Evolutionary conservation across 1,284 basidiomycete species (phyloP).

Genomic region (Takashimella koratensis): DNA sequence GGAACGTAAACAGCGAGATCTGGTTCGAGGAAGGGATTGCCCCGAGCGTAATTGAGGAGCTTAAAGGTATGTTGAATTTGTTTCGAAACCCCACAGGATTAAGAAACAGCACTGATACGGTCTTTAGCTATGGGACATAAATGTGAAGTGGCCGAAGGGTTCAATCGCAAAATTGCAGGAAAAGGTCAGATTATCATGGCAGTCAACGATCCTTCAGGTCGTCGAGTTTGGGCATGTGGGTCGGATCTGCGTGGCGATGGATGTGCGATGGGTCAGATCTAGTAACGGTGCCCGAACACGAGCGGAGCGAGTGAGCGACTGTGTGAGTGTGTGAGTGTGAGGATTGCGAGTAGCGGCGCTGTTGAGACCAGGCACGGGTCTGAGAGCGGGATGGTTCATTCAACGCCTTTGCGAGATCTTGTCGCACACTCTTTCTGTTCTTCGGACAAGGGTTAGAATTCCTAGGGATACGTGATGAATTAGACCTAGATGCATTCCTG

Average conservation of each 20-base stretch:
- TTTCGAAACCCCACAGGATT: background rate
- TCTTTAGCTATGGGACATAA: conserved; percentile 77
- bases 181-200: conserved; percentile 86
- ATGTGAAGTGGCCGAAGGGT: conserved; percentile 61
- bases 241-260: conserved; percentile 84
- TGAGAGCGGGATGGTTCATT: too few relatives aligned
- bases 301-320: too few relatives aligned
- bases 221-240: conserved; percentile 78
- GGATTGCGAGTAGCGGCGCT: too few relatives aligned
- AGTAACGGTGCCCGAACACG: too few relatives aligned
- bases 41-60: conserved; percentile 57
- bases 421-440: too few relatives aligned
- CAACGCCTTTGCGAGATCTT: too few relatives aligned
- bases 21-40: conserved; percentile 83
- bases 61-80: conserved; percentile 56
- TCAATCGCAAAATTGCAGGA: conserved; percentile 70
- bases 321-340: too few relatives aligned
- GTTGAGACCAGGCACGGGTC: too few relatives aligned
- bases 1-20: conserved; percentile 73
- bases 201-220: conserved; percentile 61
- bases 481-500: too few relatives aligned
- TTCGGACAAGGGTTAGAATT: too few relatives aligned
- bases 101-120: background rate
- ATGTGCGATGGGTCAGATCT: conserved; percentile 83
- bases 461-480: too few relatives aligned